phyloP scores from a whole-genome alignment of 1,284 basidiomycete genomes.

The Cystobasidium pallidum region DNA sequence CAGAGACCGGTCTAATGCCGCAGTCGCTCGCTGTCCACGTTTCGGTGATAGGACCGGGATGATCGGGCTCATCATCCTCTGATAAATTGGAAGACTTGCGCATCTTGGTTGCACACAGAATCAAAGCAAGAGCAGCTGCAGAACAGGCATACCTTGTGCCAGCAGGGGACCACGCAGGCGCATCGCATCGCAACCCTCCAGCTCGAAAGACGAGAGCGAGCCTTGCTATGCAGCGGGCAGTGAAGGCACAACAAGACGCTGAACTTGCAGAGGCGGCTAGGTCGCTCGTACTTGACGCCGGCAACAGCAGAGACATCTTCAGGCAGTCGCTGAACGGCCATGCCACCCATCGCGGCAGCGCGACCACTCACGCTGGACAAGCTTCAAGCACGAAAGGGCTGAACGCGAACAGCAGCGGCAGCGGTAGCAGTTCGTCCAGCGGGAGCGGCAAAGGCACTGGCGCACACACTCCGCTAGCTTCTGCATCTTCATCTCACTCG shows the following conservation, averaged over 20 bases:
- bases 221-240: conserved; percentile 25
- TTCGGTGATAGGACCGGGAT: no score
- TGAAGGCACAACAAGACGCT: conserved; percentile 33
- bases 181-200: background rate
- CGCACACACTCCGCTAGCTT: conserved; percentile 19
- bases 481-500: background rate
- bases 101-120: no score
- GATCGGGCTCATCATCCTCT: no score
- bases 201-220: background rate
- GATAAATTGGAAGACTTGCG: no score
- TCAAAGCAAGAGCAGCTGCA: no score
- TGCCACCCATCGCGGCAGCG: background rate
- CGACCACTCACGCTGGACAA: background rate
- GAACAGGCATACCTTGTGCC: no score
- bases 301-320: conserved; percentile 2
- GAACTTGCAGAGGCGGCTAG: conserved; percentile 37
- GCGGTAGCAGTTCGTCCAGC: conserved; percentile 10
- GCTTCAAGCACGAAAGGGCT: background rate
- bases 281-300: background rate
- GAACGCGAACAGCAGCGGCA: background rate
- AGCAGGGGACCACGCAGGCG: no score
- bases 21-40: no score
- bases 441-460: conserved; percentile 17
- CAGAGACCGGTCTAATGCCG: no score
- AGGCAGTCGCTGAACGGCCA: conserved; percentile 5